phyloP scores from a whole-genome alignment of 805 yeast genomes.

The Candida yuanshanica region DNA sequence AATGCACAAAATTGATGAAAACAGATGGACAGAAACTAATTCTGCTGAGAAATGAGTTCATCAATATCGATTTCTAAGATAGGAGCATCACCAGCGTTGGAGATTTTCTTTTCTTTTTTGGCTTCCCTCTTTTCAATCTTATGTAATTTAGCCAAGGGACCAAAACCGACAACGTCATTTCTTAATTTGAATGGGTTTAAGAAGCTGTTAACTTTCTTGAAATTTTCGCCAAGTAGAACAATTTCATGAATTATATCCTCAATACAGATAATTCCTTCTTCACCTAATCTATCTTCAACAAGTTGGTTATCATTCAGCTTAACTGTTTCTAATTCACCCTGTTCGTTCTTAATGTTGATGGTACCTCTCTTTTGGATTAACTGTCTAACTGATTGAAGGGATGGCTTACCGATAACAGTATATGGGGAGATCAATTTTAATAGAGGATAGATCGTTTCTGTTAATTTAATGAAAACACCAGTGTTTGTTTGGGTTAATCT shows the following conservation, averaged over 20 bases:
- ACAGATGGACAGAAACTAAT: conserved; percentile 29
- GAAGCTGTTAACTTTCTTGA: conserved; percentile 56
- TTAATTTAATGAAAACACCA: conserved; percentile 68
- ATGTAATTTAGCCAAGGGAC: conserved; percentile 64
- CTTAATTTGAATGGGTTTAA: conserved; percentile 65
- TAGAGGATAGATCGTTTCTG: conserved; percentile 53
- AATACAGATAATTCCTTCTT: conserved; percentile 67
- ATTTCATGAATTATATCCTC: conserved; percentile 78
- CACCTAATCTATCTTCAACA: conserved; percentile 68
- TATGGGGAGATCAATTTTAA: conserved; percentile 68
- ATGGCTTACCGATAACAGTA: conserved; percentile 67
- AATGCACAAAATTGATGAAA: background rate
- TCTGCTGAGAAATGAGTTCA: conserved; percentile 58
- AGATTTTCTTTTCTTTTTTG: conserved; percentile 36
- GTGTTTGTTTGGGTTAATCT: conserved; percentile 56
- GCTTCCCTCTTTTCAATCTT: conserved; percentile 52
- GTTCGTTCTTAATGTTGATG: conserved; percentile 34
- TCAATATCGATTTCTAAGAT: conserved; percentile 72
- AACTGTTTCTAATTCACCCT: conserved; percentile 28
- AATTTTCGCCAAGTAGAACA: conserved; percentile 54
- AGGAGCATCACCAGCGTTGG: conserved; percentile 60
- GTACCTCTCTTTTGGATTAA: conserved; percentile 74
- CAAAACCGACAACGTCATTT: conserved; percentile 69
- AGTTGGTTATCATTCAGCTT: conserved; percentile 68
- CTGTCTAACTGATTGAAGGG: conserved; percentile 65